Conservation (phyloP, 225 moss, liverwort and hornwort genomes). For the Polytrichum formosum region DNA sequence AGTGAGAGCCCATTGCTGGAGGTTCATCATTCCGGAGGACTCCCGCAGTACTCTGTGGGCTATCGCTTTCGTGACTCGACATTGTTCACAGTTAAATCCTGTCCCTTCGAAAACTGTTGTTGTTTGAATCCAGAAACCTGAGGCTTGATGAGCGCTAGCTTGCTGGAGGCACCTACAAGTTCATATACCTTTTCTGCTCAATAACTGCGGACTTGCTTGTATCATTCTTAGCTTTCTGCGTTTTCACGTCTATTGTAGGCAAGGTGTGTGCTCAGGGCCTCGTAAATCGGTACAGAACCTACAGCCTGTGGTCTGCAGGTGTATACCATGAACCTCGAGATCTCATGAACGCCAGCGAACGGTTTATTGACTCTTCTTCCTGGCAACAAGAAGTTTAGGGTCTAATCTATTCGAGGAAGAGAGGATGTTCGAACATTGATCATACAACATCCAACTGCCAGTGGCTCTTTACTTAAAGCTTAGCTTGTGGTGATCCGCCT, state of each 20-base stretch:
- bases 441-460: background rate
- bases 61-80: background rate
- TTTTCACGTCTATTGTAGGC: background rate
- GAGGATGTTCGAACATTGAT: background rate
- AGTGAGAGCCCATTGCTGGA: conserved; percentile 3
- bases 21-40: background rate
- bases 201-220: background rate
- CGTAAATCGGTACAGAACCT: background rate
- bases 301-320: background rate
- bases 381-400: too few relatives aligned
- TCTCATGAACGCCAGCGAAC: background rate
- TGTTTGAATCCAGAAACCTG: background rate
- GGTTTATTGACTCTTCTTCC: background rate
- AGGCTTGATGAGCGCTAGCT: background rate
- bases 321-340: background rate
- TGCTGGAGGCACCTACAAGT: background rate
- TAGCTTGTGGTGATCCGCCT: background rate
- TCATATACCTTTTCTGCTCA: background rate
- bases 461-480: background rate
- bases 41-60: background rate
- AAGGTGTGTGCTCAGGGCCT: background rate
- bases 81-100: background rate
- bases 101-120: background rate
- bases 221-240: background rate
- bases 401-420: too few relatives aligned